A percentile compares a stretch with the other conserved stretches of the same genome.
These are phyloP conservation scores for Amoebophrya sp. DNA, from an alignment of 169 alveolate species.

Conservation along the genomic window DNA sequence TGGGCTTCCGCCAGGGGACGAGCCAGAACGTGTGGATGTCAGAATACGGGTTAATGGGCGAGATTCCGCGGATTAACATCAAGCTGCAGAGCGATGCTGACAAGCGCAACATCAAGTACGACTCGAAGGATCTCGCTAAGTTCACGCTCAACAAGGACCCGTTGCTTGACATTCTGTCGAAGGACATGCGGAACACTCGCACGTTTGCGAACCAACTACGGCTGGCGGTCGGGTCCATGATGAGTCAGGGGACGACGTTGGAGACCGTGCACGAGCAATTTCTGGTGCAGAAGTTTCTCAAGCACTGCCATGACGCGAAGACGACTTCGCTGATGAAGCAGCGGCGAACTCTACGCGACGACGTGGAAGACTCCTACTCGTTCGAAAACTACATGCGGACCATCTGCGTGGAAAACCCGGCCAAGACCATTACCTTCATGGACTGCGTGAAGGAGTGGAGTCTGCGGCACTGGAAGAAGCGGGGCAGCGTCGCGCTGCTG, in stretches of 20 bases:
- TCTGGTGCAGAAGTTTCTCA: background rate
- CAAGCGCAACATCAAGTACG: too few species aligned
- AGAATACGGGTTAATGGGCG: background rate
- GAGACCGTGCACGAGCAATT: background rate
- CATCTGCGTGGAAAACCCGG: background rate
- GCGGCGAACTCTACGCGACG: background rate
- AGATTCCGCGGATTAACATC: background rate
- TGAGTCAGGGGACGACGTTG: background rate
- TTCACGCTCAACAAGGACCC: background rate
- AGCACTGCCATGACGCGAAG: background rate
- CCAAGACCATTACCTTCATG: background rate
- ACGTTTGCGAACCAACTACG: too few species aligned
- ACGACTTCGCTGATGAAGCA: background rate
- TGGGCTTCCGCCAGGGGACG: too few species aligned
- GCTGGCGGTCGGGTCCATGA: too few species aligned
- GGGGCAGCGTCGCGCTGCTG: background rate
- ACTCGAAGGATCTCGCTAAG: background rate
- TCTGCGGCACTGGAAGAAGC: background rate
- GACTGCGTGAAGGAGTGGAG: background rate
- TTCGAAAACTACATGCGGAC: background rate
- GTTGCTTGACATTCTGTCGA: too few species aligned
- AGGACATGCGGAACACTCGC: too few species aligned
- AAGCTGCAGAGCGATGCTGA: background rate
- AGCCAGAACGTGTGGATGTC: background rate
- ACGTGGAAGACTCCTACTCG: background rate